Percentiles rank a stretch among this genome's conserved stretches.
phyloP scores from a whole-genome alignment of 306 rosid genomes.

The Sesbania bispinosa region DNA sequence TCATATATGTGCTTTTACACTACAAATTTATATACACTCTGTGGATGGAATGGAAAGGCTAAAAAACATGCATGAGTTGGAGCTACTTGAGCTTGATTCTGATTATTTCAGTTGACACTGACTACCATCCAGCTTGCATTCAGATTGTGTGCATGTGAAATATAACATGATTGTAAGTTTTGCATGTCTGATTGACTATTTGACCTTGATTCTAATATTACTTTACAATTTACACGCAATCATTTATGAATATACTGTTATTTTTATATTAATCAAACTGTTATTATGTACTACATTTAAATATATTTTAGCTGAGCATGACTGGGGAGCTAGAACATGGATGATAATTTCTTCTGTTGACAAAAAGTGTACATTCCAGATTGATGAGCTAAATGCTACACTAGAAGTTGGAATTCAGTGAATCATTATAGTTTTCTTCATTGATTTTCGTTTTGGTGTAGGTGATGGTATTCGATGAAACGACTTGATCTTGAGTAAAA shows the following conservation, averaged over 20 bases:
- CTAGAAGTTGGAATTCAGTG: neutral
- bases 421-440: neutral
- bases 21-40: neutral
- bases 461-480: constrained; percentile 93
- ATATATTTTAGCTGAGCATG: neutral
- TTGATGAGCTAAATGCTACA: neutral
- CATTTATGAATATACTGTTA: too few relatives aligned
- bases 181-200: neutral
- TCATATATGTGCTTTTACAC: too few relatives aligned
- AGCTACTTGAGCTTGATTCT: neutral
- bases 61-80: neutral
- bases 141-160: neutral
- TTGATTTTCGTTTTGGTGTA: constrained; percentile 25
- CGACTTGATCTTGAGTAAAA: constrained; percentile 46
- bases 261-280: neutral
- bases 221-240: neutral
- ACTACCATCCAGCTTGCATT: neutral
- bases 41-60: neutral
- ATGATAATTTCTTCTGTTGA: neutral
- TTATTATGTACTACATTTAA: neutral
- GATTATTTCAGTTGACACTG: neutral
- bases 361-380: neutral
- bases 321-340: neutral
- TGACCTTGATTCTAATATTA: too few relatives aligned
- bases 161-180: neutral